Evolutionary conservation across 331 rosid genomes (phyloP).

Genomic region (Cucumis variabilis): DNA sequence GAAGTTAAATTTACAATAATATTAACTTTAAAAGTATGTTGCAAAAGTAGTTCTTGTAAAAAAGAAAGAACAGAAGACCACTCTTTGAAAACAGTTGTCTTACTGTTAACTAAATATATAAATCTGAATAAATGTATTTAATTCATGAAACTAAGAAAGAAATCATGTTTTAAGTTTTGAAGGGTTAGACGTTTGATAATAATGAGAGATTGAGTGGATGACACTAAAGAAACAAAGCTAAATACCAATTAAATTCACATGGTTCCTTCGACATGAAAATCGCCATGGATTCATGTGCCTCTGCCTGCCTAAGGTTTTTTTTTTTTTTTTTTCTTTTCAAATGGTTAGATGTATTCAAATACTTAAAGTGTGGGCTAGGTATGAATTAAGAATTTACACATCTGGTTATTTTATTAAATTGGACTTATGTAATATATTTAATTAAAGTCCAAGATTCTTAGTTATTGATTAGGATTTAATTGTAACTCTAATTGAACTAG

Average conservation of each 20-base stretch:
- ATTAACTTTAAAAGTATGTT: too few species aligned
- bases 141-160: background rate
- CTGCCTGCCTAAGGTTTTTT: background rate
- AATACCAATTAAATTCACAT: background rate
- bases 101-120: background rate
- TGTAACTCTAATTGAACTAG: too few species aligned
- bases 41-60: too few species aligned
- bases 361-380: too few species aligned
- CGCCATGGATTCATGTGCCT: background rate
- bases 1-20: too few species aligned
- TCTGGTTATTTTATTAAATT: too few species aligned
- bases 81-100: background rate
- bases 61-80: too few species aligned
- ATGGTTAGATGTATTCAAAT: background rate
- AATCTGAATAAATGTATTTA: background rate
- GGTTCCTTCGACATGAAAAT: constrained; percentile 6
- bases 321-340: background rate
- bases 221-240: background rate
- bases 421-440: too few species aligned
- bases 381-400: too few species aligned
- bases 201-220: background rate
- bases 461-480: too few species aligned
- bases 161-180: background rate
- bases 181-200: constrained; percentile 5
- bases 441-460: too few species aligned